Conservation (phyloP, 2,329 filamentous ascomycete species). For the Xylariaceae sp. region DNA sequence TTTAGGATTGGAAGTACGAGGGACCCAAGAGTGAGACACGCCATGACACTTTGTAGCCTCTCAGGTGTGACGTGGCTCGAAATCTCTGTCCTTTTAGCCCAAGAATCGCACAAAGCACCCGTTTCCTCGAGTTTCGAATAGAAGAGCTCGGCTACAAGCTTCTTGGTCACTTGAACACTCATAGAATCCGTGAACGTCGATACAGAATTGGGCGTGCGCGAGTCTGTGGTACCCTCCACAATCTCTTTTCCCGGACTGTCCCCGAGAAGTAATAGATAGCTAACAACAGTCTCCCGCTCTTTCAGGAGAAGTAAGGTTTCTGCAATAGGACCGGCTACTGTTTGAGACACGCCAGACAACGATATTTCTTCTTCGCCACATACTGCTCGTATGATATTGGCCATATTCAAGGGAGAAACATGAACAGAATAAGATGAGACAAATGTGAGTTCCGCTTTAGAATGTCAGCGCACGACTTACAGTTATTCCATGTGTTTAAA, state of each 20-base stretch:
- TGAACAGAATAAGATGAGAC: conserved; percentile 63
- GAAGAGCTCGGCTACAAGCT: conserved; percentile 53
- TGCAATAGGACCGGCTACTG: conserved; percentile 47
- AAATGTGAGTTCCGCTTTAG: conserved; percentile 62
- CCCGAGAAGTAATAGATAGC: conserved; percentile 56
- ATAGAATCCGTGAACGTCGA: conserved; percentile 33
- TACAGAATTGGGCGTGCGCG: conserved; percentile 5
- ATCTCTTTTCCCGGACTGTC: conserved; percentile 20
- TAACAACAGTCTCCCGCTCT: conserved; percentile 44
- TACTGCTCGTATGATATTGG: conserved; percentile 67
- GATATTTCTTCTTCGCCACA: conserved; percentile 50
- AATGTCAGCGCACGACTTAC: conserved; percentile 17
- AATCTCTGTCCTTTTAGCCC: conserved; percentile 45
- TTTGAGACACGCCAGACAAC: conserved; percentile 31
- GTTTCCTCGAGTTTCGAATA: conserved; percentile 53
- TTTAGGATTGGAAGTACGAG: conserved; percentile 48
- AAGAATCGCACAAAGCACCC: conserved; percentile 44
- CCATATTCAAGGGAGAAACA: conserved; percentile 62
- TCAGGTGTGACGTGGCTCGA: conserved; percentile 50
- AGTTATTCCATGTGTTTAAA: conserved; percentile 6
- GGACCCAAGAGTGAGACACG: conserved; percentile 44
- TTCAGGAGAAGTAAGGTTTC: conserved; percentile 47
- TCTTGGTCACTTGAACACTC: conserved; percentile 45
- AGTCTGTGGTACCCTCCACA: conserved; percentile 2
- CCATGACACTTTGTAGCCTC: conserved; percentile 51